Evolutionary conservation across 1,284 basidiomycete species (phyloP).

Genomic region (Neonothopanus nambi): DNA sequence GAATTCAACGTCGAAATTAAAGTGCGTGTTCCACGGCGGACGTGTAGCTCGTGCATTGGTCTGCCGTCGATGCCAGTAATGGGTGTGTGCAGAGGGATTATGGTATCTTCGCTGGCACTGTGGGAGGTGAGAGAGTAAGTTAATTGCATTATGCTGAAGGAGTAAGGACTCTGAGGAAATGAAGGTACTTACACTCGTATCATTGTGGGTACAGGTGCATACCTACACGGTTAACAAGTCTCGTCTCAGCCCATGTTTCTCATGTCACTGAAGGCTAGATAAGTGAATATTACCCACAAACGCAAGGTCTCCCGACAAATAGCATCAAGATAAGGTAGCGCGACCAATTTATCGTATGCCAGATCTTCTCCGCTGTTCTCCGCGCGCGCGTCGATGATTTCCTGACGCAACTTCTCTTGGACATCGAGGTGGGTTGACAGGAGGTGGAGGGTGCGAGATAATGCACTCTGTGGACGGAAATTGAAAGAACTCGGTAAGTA

Average conservation of each 20-base stretch:
- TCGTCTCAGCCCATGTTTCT: not conserved
- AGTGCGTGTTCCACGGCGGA: constrained; percentile 26
- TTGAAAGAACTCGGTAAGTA: not conserved
- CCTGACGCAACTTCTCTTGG: constrained; percentile 38
- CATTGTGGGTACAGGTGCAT: constrained; percentile 30
- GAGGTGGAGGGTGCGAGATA: constrained; percentile 37
- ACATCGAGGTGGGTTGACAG: constrained; percentile 36
- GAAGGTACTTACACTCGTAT: constrained; percentile 25
- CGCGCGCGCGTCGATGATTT: constrained; percentile 32
- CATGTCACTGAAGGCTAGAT: not conserved
- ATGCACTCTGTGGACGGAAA: constrained; percentile 22
- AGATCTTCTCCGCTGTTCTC: constrained; percentile 26
- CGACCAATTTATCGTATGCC: constrained; percentile 35
- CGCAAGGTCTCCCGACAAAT: constrained; percentile 44
- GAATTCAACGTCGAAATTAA: constrained; percentile 25
- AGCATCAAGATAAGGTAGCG: constrained; percentile 43
- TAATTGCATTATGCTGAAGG: too few species aligned
- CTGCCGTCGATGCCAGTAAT: constrained; percentile 26
- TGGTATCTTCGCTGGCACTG: constrained; percentile 22
- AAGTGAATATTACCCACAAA: constrained; percentile 27
- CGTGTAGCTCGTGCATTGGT: constrained; percentile 24
- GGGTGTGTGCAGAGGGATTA: constrained; percentile 23
- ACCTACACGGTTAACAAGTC: constrained; percentile 19
- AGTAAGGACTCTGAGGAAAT: constrained; percentile 15
- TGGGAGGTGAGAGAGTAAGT: constrained; percentile 25